Evolutionary conservation across 805 yeast genomes (phyloP), one percentile per base, ranked within the genome.

Genomic region (Myxozyma nipponensis): DNA sequence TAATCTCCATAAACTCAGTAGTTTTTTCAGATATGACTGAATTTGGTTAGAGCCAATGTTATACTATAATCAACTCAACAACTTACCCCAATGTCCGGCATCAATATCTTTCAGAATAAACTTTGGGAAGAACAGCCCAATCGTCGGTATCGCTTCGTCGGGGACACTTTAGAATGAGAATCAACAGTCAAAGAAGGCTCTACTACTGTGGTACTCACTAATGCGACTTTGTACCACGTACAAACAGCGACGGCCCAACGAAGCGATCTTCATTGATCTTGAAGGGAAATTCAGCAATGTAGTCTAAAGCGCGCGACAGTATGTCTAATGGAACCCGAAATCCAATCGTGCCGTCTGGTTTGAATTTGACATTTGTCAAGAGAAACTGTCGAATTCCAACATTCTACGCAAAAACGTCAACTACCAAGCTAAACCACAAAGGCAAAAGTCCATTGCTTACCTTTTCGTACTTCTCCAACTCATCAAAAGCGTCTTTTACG

Each of bases 1-100:
- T 79, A 4, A 70, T 68, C 2, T 74, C 78, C 22, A 86, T 71
- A 56, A 91, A 88, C 62, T 83, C 95, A 5, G 71, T 60, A 0
- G 98, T 96, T 58, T 84, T 83, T 63, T 91, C 97, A 37, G 87
- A 79, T 57, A 87, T 87, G 15, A 90, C 58, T 54, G 25, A 13
- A 21, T 26, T 28, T 10, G n/a, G 22, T 78, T 52, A n/a, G 38
- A 23, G 32, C 28, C 26, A 18, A 7, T 18, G 6, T 10, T 17
- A 35, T 10, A 10, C 38, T 13, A n/a, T 35, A 6, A 13, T 6
- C n/a, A n/a, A n/a, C n/a, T n/a, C n/a, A 35, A 13, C 6, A 5
- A 59, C 64, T 36, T 53, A 62, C 65, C 58, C 96, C 97, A 91
- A 67, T 91, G 98, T 1, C 96, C 96, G 0, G 90, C 79, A 18